Evolutionary conservation across 2,329 filamentous ascomycete species (phyloP).

Genomic region (Whalleya microplaca): DNA sequence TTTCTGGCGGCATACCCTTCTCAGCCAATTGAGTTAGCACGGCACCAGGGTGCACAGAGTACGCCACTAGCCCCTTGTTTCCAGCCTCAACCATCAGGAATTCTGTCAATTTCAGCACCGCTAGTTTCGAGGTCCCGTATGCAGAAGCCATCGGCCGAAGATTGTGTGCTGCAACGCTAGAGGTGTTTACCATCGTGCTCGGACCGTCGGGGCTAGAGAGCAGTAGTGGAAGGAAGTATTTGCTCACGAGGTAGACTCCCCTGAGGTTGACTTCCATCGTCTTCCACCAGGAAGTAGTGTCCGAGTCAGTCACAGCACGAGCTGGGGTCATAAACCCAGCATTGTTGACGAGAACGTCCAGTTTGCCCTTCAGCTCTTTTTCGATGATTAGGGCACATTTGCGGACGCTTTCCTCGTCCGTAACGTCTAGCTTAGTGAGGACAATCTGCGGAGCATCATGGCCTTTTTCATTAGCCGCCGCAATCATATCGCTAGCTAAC

Average conservation of each 20-base stretch:
- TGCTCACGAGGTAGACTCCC: slow-evolving; percentile 24
- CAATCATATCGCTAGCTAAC: slow-evolving; percentile 21
- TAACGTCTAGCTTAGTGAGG: slow-evolving; percentile 18
- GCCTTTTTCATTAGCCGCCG: slow-evolving; percentile 21
- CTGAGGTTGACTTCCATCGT: slow-evolving; percentile 29
- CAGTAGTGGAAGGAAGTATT: slow-evolving; percentile 24
- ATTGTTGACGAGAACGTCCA: slow-evolving; percentile 22
- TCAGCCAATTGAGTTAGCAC: slow-evolving; percentile 24
- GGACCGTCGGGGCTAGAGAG: slow-evolving; percentile 11
- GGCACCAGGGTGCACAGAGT: slow-evolving; percentile 27
- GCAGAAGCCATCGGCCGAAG: slow-evolving; percentile 16
- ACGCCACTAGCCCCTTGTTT: slow-evolving; percentile 21
- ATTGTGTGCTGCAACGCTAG: slow-evolving; percentile 23
- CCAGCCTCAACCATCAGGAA: slow-evolving; percentile 23
- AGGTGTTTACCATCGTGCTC: slow-evolving; percentile 26
- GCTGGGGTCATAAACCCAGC: slow-evolving; percentile 20
- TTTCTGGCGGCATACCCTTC: slow-evolving; percentile 23
- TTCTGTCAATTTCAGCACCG: slow-evolving; percentile 21
- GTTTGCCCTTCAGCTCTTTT: slow-evolving; percentile 13
- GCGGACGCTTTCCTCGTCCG: slow-evolving; percentile 17
- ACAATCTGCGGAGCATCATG: slow-evolving; percentile 18
- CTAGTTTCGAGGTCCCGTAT: slow-evolving; percentile 23
- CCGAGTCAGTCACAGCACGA: slow-evolving; percentile 20
- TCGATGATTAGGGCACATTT: slow-evolving; percentile 7
- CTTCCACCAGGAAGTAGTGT: slow-evolving; percentile 24